Conservation (phyloP, 768 basidiomycete species). For the Tephrocybe sp. region DNA sequence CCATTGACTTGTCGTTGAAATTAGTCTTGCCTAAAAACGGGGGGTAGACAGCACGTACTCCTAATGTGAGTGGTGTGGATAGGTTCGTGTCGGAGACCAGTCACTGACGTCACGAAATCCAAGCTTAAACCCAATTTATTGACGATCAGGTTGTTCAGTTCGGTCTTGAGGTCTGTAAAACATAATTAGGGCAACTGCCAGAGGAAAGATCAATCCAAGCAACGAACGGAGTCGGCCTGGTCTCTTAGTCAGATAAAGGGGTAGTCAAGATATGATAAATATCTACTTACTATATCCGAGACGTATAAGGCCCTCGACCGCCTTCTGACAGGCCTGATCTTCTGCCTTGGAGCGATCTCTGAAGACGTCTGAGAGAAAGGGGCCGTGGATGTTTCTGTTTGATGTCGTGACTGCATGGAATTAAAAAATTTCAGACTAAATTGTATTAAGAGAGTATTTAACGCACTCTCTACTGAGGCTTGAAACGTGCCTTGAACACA, state of each 20-base stretch:
- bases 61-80: neutral
- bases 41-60: neutral
- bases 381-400: neutral
- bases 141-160: neutral
- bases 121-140: neutral
- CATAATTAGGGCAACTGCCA: neutral
- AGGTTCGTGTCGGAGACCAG: neutral
- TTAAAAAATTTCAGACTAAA: no score
- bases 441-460: no score
- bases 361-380: neutral
- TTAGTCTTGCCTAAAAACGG: neutral
- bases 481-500: no score
- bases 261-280: neutral
- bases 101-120: neutral
- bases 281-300: conserved; percentile 1
- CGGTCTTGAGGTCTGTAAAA: neutral
- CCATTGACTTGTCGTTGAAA: conserved; percentile 6
- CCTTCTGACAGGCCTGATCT: conserved; percentile 2
- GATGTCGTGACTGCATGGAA: neutral
- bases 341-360: neutral
- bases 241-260: neutral
- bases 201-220: neutral
- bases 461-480: no score
- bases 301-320: neutral
- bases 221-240: neutral